These are phyloP conservation scores for Pyrenochaeta sp. DNA, from an alignment of 2,329 filamentous ascomycete genomes.

Conservation along the genomic window DNA sequence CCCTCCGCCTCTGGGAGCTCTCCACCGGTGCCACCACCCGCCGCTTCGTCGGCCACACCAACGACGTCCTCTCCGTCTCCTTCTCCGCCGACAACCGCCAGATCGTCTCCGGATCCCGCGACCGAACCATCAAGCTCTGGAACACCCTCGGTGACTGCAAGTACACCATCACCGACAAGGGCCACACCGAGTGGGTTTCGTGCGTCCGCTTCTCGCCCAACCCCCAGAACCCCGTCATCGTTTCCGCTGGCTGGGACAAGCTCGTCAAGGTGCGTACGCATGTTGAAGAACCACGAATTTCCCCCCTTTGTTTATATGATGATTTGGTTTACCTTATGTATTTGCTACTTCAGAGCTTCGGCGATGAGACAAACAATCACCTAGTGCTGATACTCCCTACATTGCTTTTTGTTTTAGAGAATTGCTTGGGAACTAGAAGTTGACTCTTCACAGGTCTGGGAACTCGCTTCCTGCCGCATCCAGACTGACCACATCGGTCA, in stretches of 20 bases:
- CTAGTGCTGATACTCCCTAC: conserved; percentile 72
- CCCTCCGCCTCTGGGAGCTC: conserved; percentile 98
- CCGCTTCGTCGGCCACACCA: conserved; percentile 98
- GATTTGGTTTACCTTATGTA: conserved; percentile 84
- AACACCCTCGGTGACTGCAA: conserved; percentile 99
- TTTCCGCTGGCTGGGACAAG: conserved; percentile 99
- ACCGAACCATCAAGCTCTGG: conserved; percentile 99
- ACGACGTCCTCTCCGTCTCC: conserved; percentile 98
- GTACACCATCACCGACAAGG: conserved; percentile 99
- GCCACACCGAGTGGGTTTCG: conserved; percentile 99
- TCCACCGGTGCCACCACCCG: conserved; percentile 96
- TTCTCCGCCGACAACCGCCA: conserved; percentile 99
- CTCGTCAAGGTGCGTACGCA: conserved; percentile 90
- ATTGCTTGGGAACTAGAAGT: conserved; percentile 15
- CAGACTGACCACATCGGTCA: conserved; percentile 99
- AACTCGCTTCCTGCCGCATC: conserved; percentile 98
- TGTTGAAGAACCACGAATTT: background rate
- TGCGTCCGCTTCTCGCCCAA: conserved; percentile 99
- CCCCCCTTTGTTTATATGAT: conserved; percentile 72
- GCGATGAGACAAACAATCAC: conserved; percentile 99
- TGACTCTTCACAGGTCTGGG: conserved; percentile 81
- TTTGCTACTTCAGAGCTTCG: conserved; percentile 99
- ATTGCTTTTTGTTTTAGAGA: conserved; percentile 2
- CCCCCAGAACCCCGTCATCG: conserved; percentile 99
- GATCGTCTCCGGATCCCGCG: conserved; percentile 98